phyloP scores from a whole-genome alignment of 2,329 filamentous ascomycete genomes.

The Cordyceps cateniannulata region DNA sequence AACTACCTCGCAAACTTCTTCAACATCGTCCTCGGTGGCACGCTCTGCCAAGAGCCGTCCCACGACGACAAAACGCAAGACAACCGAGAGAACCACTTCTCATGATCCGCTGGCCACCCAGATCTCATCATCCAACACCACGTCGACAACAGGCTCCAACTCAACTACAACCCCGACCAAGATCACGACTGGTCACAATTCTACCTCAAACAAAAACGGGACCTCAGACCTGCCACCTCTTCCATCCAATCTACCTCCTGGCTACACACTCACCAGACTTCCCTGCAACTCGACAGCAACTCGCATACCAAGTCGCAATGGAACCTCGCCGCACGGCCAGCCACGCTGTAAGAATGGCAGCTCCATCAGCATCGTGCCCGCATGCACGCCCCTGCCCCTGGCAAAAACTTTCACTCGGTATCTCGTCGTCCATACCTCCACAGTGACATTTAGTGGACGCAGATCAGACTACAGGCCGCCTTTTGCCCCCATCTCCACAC shows the following conservation, averaged over 20 bases:
- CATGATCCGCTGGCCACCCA: not conserved
- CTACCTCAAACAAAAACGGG: not conserved
- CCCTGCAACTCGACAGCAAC: slow-evolving; percentile 1
- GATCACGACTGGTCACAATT: not conserved
- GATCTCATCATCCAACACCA: not conserved
- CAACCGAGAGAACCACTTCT: not conserved
- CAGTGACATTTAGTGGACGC: slow-evolving; percentile 42
- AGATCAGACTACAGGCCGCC: slow-evolving; percentile 40
- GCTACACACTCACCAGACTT: slow-evolving; percentile 8
- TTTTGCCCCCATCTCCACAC: slow-evolving; percentile 34
- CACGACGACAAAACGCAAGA: not conserved
- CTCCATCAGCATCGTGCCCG: slow-evolving; percentile 16
- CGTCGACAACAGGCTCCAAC: not conserved
- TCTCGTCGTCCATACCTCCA: slow-evolving; percentile 42
- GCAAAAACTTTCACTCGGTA: slow-evolving; percentile 31
- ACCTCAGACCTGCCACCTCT: not conserved
- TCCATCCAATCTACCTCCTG: not conserved
- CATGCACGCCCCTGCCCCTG: slow-evolving; percentile 27
- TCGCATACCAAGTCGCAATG: not conserved
- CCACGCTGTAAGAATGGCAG: not conserved
- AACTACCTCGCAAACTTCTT: not conserved
- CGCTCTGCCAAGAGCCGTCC: not conserved
- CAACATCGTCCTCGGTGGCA: not conserved
- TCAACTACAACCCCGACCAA: not conserved
- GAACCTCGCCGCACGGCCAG: not conserved